Conservation (phyloP, 345 rosid genomes). For the Ricinus communis region DNA sequence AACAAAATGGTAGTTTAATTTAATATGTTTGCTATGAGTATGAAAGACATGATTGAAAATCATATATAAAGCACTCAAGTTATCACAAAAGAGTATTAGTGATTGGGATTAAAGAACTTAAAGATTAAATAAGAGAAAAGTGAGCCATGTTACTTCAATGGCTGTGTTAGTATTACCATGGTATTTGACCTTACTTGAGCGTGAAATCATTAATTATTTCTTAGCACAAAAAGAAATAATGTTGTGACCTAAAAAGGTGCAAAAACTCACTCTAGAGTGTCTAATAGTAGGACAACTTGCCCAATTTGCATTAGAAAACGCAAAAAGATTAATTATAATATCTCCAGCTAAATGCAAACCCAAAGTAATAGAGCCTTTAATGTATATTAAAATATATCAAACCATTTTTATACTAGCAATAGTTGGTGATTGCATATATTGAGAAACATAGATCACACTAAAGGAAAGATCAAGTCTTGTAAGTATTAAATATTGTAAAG, state of each 20-base stretch:
- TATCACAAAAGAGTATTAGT: not conserved
- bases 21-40: too few relatives aligned
- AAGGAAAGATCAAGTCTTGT: not conserved
- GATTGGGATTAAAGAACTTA: not conserved
- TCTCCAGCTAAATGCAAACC: not conserved
- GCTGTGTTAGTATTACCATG: not conserved
- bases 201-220: not conserved
- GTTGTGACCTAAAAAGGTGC: too few relatives aligned
- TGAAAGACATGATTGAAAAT: too few relatives aligned
- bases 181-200: not conserved
- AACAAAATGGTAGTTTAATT: too few relatives aligned
- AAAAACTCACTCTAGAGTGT: too few relatives aligned
- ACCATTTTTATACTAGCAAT: not conserved
- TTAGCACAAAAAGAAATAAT: not conserved
- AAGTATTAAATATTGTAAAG: not conserved
- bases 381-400: not conserved
- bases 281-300: too few relatives aligned
- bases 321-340: not conserved
- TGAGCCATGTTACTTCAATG: not conserved
- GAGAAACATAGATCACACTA: not conserved
- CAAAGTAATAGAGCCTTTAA: not conserved
- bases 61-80: not conserved
- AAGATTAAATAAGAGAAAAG: not conserved
- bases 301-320: not conserved
- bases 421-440: not conserved